Base-by-base conservation (phyloP, 2,329 filamentous ascomycete species). In the Thyridium curvatum region DNA sequence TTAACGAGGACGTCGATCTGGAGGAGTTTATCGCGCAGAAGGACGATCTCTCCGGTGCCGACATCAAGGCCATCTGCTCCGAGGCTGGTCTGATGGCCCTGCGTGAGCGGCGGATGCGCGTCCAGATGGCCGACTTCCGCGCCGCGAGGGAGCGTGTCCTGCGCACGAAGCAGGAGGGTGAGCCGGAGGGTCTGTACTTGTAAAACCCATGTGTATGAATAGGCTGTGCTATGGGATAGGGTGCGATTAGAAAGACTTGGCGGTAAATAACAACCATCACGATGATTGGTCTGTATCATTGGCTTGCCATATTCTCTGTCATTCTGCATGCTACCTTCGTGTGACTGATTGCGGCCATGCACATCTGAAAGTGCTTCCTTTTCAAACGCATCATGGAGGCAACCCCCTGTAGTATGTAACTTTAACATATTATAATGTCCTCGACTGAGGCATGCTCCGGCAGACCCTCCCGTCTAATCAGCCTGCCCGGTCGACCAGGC, bases 1-100 rank as follows among this genome's bases (percentile, higher is more conserved):
- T 98, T 31, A 88, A 87, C 52, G 84, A 91, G 45, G 94, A 98
- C 51, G 93, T 98, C n/a, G 94, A 98, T 46, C 73, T 98, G 34
- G 93, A 98, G 53, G 93, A 98, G 66, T 97, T 98, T 58, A 96
- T 98, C 60, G 90, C 82, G 47, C 91, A 97, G 63, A 98, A 98
- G 75, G 93, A 98, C 54, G 94, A 98, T 54, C 74, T 98, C 8
- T 94, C 86, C 4, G 93, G 93, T 64, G 93, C 93, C 29, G 93
- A 98, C 65, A 97, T 98, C 74, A 94, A 97, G 68, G 93, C 93
- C 35, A 98, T 98, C 55, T 98, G 93, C 68, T 95, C 90, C 21
- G 93, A 98, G 62, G 91, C 93, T 32, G 93, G 93, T 64, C 71
- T 98, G 58, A 81, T 97, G 78, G 93, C 93, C 15, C 72, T 98